Conservation (phyloP, 176 grass and related monocot species). For the Hordeum marinum region DNA sequence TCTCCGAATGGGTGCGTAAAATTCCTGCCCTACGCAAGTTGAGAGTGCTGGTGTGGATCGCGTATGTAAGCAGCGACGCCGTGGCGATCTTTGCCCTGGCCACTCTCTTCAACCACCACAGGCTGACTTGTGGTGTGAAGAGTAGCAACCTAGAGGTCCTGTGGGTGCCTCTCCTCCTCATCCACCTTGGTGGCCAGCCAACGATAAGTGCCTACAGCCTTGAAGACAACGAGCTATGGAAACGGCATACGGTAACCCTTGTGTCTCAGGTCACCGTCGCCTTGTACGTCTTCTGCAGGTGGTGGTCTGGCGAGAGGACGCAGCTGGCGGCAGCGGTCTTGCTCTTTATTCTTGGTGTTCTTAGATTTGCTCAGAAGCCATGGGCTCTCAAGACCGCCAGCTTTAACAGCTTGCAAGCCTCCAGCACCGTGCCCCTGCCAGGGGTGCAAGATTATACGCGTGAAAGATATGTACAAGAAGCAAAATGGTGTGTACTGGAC, state of each 20-base stretch:
- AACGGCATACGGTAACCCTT: neutral
- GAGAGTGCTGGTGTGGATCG: neutral
- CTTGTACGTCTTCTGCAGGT: neutral
- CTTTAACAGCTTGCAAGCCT: neutral
- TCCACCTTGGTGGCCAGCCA: neutral
- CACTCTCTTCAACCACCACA: neutral
- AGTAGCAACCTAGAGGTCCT: neutral
- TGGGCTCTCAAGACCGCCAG: neutral
- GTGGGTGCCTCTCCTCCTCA: neutral
- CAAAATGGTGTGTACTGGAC: neutral
- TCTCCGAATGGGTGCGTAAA: accelerated
- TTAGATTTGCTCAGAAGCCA: neutral
- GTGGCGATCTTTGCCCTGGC: neutral
- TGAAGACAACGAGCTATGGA: neutral
- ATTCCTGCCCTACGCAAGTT: accelerated
- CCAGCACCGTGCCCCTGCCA: accelerated
- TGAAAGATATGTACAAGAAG: neutral
- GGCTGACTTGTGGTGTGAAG: neutral
- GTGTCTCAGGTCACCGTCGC: neutral
- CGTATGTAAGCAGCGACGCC: neutral
- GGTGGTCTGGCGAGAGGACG: neutral
- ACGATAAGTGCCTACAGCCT: neutral
- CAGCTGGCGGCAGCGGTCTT: neutral
- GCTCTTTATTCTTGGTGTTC: neutral
- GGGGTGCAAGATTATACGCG: accelerated